Base-by-base conservation (phyloP, 2,329 filamentous ascomycete genomes). In the Trichoderma lentiforme region DNA sequence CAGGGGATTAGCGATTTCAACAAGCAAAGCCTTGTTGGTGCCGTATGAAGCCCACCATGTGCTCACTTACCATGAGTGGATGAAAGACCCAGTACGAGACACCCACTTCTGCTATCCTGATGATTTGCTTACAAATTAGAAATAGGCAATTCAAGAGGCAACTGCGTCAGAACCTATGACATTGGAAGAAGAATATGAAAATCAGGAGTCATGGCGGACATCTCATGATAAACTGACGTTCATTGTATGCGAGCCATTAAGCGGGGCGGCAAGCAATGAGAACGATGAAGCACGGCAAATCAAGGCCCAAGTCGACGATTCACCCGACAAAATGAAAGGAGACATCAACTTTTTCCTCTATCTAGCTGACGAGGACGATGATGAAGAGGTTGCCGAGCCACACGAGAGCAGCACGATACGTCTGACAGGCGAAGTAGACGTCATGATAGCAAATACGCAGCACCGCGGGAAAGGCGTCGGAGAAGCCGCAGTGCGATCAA, bases 171-270 rank as follows among this genome's bases (percentile, higher is more conserved):
- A 98, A 74, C 93, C 91, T 0, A 86, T 98, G 65, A 90, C 88
- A 0, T 84, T 98, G 0, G 85, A 89, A 1, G 92, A 97, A 79
- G 95, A 98, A 84, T 94, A 96, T 81, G 88, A 89, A 64, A 98
- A 98, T 90, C 95, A 98, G 81, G 83, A 84, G n/a, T 93, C 90
- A 74, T 98, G 95, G 95, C 90, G 94, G 47, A 84, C 83, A 24
- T 93, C 96, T 56, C 81, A 84, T 30, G 95, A 98, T 82, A 98
- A 98, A 83, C 81, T 98, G 73, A 98, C 95, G 0, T 98, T 98
- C 76, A 97, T 98, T 79, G 82, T 93, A 69, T 97, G 94, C 78
- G 83, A 85, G 11, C 87, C 89, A 0, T 73, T 79, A 24, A 21
- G 64, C 14, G 15, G 30, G 6, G 43, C 67, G 3, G 60, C 2